Conservation (phyloP, 495 filamentous ascomycete genomes). For the Elasticomyces elasticus region DNA sequence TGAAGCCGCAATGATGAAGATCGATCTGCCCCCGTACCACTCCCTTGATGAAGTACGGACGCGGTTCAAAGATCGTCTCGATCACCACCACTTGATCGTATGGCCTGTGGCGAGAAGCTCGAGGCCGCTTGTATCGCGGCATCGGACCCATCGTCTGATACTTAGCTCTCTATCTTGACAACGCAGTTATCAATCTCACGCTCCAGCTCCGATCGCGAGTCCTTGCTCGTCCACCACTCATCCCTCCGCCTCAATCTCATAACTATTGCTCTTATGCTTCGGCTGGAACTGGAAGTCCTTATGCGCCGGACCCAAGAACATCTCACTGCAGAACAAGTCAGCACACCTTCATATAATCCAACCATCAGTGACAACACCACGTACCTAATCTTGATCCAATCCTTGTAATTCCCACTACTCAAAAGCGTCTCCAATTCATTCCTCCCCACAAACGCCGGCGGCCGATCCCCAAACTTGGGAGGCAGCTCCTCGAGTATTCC, state of each 20-base stretch:
- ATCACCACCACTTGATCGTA: too few relatives aligned
- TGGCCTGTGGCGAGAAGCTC: too few relatives aligned
- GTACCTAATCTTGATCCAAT: constrained; percentile 98
- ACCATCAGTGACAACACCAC: constrained; percentile 18
- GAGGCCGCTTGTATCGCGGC: too few relatives aligned
- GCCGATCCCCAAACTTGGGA: constrained; percentile 74
- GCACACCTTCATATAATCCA: not conserved
- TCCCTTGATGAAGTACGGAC: too few relatives aligned
- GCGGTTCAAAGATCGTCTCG: too few relatives aligned
- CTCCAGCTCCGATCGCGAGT: too few relatives aligned
- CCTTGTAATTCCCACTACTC: constrained; percentile 78
- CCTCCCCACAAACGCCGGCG: constrained; percentile 70
- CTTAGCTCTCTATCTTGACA: too few relatives aligned
- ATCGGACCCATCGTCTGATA: too few relatives aligned
- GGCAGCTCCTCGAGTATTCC: constrained; percentile 82
- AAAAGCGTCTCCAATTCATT: constrained; percentile 87
- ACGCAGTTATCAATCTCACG: too few relatives aligned
- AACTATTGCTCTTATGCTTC: constrained; percentile 94
- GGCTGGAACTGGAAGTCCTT: constrained; percentile 87
- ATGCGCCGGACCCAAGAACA: constrained; percentile 90
- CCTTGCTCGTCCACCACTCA: too few relatives aligned
- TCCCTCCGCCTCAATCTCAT: constrained; percentile 54
- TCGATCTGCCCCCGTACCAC: too few relatives aligned
- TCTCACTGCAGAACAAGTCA: constrained; percentile 53
- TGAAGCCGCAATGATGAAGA: too few relatives aligned